Conservation (phyloP, 768 basidiomycete genomes). For the Fomitopsis serialis region DNA sequence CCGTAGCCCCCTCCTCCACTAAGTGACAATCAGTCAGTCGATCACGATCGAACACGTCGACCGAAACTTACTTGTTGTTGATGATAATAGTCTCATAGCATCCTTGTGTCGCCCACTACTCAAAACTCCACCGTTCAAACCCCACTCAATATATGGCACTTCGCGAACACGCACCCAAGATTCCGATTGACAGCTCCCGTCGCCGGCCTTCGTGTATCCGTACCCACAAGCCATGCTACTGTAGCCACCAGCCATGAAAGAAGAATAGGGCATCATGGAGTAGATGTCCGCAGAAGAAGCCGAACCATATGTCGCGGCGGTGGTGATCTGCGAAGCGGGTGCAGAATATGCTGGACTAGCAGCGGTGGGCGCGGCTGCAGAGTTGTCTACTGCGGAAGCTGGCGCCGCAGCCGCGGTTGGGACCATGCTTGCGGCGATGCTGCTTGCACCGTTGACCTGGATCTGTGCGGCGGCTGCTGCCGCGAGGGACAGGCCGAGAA, state of each 20-base stretch:
- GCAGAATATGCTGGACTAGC: slow-evolving; percentile 14
- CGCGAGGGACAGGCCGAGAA: slow-evolving; percentile 54
- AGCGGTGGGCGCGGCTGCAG: slow-evolving; percentile 29
- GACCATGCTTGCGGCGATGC: slow-evolving; percentile 17
- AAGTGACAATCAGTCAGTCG: not conserved
- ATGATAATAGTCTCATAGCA: slow-evolving; percentile 66
- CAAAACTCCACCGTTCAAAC: not conserved
- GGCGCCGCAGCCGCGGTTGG: slow-evolving; percentile 13
- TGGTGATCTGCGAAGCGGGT: slow-evolving; percentile 18
- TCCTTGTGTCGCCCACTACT: slow-evolving; percentile 31
- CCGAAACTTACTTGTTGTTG: slow-evolving; percentile 27
- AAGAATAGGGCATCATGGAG: slow-evolving; percentile 51
- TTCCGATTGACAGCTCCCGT: slow-evolving; percentile 49
- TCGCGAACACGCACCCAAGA: slow-evolving; percentile 48
- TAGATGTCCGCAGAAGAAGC: slow-evolving; percentile 23
- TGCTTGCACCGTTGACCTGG: slow-evolving; percentile 37
- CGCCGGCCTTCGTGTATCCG: slow-evolving; percentile 50
- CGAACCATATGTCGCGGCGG: slow-evolving; percentile 11
- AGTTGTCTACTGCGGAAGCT: slow-evolving; percentile 26
- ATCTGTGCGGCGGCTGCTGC: slow-evolving; percentile 53
- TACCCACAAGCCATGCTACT: slow-evolving; percentile 65
- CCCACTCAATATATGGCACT: not conserved
- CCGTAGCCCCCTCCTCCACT: slow-evolving; percentile 4
- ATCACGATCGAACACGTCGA: not conserved
- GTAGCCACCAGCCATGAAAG: slow-evolving; percentile 61